Evolutionary conservation across 1,284 basidiomycete species (phyloP).

Genomic region (Puccinia novopanici): DNA sequence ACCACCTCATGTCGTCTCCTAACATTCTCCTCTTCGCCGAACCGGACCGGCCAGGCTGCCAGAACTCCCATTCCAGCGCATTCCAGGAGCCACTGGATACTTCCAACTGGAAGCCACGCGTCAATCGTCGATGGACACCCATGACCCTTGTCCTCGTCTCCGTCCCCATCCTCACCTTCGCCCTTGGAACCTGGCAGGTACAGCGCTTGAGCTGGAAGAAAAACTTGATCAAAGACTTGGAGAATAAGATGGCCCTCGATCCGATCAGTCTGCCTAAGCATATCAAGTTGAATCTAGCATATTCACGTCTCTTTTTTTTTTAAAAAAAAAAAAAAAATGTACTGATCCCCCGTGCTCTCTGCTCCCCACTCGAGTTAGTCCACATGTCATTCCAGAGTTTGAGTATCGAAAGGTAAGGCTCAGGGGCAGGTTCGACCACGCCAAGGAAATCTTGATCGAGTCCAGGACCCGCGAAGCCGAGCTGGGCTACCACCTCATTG

Average conservation of each 20-base stretch:
- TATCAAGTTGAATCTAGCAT: too few relatives aligned
- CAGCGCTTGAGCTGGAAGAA: constrained; percentile 93
- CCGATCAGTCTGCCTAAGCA: constrained; percentile 77
- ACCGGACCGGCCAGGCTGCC: not conserved
- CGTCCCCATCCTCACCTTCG: constrained; percentile 86
- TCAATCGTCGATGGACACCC: constrained; percentile 59
- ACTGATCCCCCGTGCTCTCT: constrained; percentile 54
- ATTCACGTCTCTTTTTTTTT: too few relatives aligned
- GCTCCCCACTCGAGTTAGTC: constrained; percentile 62
- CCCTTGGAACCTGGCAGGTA: constrained; percentile 89
- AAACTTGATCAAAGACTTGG: constrained; percentile 86
- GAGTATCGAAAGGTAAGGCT: constrained; percentile 78
- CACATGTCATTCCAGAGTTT: constrained; percentile 67
- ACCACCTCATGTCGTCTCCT: not conserved
- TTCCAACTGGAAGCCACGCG: constrained; percentile 33
- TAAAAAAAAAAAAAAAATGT: too few relatives aligned
- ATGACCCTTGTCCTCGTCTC: constrained; percentile 74
- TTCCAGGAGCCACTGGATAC: constrained; percentile 38
- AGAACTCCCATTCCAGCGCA: constrained; percentile 6
- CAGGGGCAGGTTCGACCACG: constrained; percentile 75
- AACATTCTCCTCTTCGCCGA: not conserved
- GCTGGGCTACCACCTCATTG: constrained; percentile 81
- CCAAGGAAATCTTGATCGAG: constrained; percentile 75
- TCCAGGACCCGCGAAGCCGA: constrained; percentile 85
- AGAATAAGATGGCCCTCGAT: constrained; percentile 79